Evolutionary conservation across 202 grass and related monocot genomes (phyloP), one percentile per base, ranked within the genome.

Genomic region (Sporobolus alterniflorus): DNA sequence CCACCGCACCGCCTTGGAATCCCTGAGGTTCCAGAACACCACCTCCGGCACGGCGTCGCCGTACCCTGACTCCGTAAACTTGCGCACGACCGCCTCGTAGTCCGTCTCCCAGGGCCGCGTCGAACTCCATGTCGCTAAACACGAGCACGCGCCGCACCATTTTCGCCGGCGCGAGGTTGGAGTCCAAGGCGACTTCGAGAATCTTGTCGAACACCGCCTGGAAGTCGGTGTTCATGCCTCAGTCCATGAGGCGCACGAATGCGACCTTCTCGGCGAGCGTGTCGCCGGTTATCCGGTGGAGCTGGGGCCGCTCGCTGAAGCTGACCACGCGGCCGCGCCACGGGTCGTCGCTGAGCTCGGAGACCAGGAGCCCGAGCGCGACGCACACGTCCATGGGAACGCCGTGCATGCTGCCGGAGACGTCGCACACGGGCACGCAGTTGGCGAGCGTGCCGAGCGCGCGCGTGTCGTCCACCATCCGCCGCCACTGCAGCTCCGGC

Each of bases 81-180:
- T 97, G 34, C 91, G 67, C 14, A 24, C 50, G 54, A 92, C 90
- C 22, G 85, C 94, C 89, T 90, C 91, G 61, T 92, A 86, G 74
- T 94, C 91, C 11, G 91, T 97, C 79, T 97, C 91, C 94, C 91
- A 97, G 11, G 84, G 74, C 94, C 50, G 11, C 0, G 26, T 97
- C 94, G 84, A 97, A 97, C 64, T 97, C 91, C 94, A 94, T 92
- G 82, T 97, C 94, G 60, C 91, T 97, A 78, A 97, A 97, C 76
- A 94, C 89, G 43, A 97, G 85, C 49, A 97, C 84, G 80, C 60
- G 49, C 82, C 61, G 83, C 66, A 94, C 81, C 86, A 91, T 94
- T 51, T 61, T 67, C 46, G 91, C 89, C 28, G 80, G 55, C 7
- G 76, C 72, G 3, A 91, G 50, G 10, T 76, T 44, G 22, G 44